A percentile compares a stretch with the other conserved stretches of the same genome.
phyloP scores from a whole-genome alignment of 2,329 filamentous ascomycete species.

The Purpureocillium lavendulum region DNA sequence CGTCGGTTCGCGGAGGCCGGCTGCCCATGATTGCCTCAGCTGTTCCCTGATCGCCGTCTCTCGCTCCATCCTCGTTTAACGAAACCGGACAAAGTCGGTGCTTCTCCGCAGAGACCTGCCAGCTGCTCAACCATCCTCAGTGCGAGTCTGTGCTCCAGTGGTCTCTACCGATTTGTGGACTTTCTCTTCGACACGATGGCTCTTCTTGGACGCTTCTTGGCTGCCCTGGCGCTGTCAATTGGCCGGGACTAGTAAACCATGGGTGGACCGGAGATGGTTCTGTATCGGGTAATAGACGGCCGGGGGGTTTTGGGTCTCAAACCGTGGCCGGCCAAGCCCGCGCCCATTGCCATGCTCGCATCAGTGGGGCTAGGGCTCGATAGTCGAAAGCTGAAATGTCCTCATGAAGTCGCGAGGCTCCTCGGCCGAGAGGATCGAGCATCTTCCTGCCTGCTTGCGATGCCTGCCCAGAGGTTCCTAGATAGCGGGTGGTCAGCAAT shows the following conservation, averaged over 20 bases:
- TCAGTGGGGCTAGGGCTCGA: conserved; percentile 1
- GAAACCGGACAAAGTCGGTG: not conserved
- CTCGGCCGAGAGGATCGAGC: not conserved
- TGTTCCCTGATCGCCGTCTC: too few relatives aligned
- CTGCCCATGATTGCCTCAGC: too few relatives aligned
- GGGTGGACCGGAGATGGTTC: conserved; percentile 10
- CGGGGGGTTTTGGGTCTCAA: conserved; percentile 1
- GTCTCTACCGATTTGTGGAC: too few relatives aligned
- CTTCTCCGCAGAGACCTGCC: too few relatives aligned
- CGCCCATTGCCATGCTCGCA: not conserved
- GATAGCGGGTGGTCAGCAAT: not conserved
- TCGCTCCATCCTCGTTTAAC: not conserved
- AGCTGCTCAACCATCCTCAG: too few relatives aligned
- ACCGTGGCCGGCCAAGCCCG: too few relatives aligned
- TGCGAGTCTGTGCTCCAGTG: too few relatives aligned
- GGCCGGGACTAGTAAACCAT: not conserved
- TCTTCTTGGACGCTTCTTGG: too few relatives aligned
- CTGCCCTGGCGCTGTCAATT: too few relatives aligned
- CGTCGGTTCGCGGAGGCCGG: too few relatives aligned
- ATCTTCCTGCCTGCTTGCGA: not conserved
- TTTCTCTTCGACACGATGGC: too few relatives aligned
- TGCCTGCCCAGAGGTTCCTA: too few relatives aligned
- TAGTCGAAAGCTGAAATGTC: not conserved
- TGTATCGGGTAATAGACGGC: conserved; percentile 10
- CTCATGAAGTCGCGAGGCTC: not conserved